These are phyloP conservation scores for Saksenaea vasiformis DNA, from an alignment of 371 early-diverging fungal genomes.

Conservation along the genomic window DNA sequence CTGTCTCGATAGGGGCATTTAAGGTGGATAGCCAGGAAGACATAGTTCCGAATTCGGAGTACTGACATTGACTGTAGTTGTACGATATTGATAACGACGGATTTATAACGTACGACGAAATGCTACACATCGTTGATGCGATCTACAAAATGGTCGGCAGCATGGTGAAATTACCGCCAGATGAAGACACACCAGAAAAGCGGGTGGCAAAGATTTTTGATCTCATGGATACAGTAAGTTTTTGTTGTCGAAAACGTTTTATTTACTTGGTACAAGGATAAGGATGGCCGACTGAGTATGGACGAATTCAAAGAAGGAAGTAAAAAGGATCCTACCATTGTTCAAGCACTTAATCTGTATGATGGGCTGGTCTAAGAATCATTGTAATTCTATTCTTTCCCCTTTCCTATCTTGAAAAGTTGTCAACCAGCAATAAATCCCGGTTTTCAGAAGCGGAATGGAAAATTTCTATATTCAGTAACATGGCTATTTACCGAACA, in stretches of 20 bases:
- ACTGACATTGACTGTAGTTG: constrained; percentile 48
- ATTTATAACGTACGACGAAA: constrained; percentile 83
- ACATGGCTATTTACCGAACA: not conserved
- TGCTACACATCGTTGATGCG: constrained; percentile 85
- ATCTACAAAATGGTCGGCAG: constrained; percentile 93
- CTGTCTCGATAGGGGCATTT: constrained; percentile 32
- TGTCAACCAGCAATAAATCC: not conserved
- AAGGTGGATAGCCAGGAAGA: constrained; percentile 17
- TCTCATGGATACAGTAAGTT: constrained; percentile 77
- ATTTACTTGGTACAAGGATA: constrained; percentile 46
- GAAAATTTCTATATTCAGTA: not conserved
- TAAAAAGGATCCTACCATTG: constrained; percentile 83
- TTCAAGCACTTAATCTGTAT: constrained; percentile 85
- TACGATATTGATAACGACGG: constrained; percentile 93
- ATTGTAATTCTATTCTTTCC: not conserved
- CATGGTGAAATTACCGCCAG: constrained; percentile 82
- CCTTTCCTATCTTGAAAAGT: not conserved
- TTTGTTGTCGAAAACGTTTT: not conserved
- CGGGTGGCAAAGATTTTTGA: constrained; percentile 87
- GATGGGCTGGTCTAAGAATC: constrained; percentile 76
- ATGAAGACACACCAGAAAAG: constrained; percentile 89
- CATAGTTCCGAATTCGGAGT: not conserved
- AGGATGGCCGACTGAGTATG: constrained; percentile 73
- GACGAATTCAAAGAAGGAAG: constrained; percentile 89
- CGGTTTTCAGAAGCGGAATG: not conserved